These are phyloP conservation scores for Boechera retrofracta DNA, from an alignment of 345 rosid species.

Conservation along the genomic window DNA sequence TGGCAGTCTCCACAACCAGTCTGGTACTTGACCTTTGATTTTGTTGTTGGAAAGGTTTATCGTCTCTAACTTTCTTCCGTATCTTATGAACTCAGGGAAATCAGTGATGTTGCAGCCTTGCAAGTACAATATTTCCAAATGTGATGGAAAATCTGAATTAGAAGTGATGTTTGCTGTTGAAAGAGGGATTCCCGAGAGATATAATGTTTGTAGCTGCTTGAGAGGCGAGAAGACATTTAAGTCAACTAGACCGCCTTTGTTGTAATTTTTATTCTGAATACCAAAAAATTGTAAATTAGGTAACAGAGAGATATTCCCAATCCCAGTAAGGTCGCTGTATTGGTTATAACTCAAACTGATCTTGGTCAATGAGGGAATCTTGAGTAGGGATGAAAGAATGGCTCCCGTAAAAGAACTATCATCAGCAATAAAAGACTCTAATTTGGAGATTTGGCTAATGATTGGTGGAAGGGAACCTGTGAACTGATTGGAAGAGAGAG, in stretches of 20 bases:
- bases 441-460: slow-evolving; percentile 12
- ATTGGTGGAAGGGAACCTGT: slow-evolving; percentile 2
- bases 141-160: neutral
- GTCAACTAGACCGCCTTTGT: neutral
- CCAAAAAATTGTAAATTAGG: neutral
- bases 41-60: neutral
- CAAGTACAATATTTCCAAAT: accelerated
- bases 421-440: accelerated
- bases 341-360: neutral
- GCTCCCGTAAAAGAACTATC: neutral
- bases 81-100: neutral
- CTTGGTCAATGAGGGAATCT: neutral
- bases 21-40: slow-evolving; percentile 16
- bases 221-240: neutral
- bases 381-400: neutral
- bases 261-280: too few relatives aligned
- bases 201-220: neutral
- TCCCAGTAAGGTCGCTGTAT: neutral
- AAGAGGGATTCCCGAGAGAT: neutral
- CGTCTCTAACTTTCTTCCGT: neutral
- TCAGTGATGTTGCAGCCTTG: neutral
- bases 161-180: neutral
- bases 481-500: neutral
- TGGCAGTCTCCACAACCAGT: neutral
- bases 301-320: neutral